A percentile compares a stretch with the other conserved stretches of the same genome.
Evolutionary conservation across 495 filamentous ascomycete species (phyloP).

Genomic region (Penicillium alfredii): DNA sequence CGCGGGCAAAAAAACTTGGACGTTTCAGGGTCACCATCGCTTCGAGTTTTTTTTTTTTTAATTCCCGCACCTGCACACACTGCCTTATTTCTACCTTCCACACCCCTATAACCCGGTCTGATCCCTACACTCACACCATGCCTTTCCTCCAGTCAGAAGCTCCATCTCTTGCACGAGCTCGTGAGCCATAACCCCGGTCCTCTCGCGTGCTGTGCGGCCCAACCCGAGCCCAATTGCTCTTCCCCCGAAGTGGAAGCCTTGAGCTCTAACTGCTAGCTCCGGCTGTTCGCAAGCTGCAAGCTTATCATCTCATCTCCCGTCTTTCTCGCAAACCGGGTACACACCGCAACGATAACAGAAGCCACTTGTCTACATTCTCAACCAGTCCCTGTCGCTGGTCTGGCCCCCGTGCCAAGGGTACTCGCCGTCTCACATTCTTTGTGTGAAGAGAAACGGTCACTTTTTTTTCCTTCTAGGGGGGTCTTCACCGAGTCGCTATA

Average conservation of each 20-base stretch:
- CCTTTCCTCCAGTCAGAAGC: slow-evolving; percentile 25
- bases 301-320: slow-evolving; percentile 19
- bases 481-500: slow-evolving; percentile 20
- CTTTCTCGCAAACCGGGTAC: slow-evolving; percentile 7
- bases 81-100: slow-evolving; percentile 7
- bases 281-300: slow-evolving; percentile 14
- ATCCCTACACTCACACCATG: too few relatives aligned
- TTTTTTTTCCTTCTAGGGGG: too few relatives aligned
- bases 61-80: too few relatives aligned
- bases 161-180: slow-evolving; percentile 20
- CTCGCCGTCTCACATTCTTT: slow-evolving; percentile 8
- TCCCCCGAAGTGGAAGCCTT: too few relatives aligned
- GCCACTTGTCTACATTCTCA: slow-evolving; percentile 4
- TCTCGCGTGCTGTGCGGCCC: slow-evolving; percentile 11
- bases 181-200: slow-evolving; percentile 19
- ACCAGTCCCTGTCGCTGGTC: slow-evolving; percentile 12
- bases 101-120: too few relatives aligned
- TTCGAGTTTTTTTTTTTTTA: too few relatives aligned
- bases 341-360: slow-evolving; percentile 28
- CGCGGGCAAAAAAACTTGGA: too few relatives aligned
- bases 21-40: too few relatives aligned
- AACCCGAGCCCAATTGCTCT: slow-evolving; percentile 11
- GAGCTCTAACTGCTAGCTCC: slow-evolving; percentile 4
- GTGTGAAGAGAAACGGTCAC: slow-evolving; percentile 3
- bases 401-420: slow-evolving; percentile 13